Conservation (phyloP, 177 flowering plant species). For the Vitis hybrid region DNA sequence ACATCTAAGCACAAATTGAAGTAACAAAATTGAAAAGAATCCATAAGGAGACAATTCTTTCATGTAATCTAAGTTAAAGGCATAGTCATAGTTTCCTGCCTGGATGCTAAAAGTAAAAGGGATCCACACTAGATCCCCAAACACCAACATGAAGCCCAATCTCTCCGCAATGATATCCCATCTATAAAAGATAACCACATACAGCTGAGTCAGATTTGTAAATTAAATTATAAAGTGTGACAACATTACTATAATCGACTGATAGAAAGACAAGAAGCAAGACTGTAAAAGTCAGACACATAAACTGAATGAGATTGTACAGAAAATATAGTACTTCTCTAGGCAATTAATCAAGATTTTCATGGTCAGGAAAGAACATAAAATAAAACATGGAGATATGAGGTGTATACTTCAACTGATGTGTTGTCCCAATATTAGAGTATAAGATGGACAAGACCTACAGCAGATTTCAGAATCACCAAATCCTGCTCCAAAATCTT, state of each 20-base stretch:
- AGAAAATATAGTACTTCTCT: too few relatives aligned
- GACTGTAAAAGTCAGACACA: not conserved
- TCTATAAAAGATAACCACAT: conserved; percentile 36
- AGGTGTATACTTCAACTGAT: too few relatives aligned
- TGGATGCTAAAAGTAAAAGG: conserved; percentile 99
- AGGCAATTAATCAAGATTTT: too few relatives aligned
- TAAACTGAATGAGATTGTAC: not conserved
- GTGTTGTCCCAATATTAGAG: too few relatives aligned
- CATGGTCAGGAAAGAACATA: too few relatives aligned
- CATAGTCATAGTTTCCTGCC: conserved; percentile 37
- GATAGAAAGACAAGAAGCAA: not conserved
- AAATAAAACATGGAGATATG: too few relatives aligned
- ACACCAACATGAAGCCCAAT: conserved; percentile 97
- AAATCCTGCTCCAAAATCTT: too few relatives aligned
- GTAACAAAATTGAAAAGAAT: not conserved
- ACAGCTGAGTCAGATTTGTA: not conserved
- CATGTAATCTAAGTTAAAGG: not conserved
- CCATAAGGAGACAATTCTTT: not conserved
- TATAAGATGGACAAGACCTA: too few relatives aligned
- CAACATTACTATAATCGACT: not conserved
- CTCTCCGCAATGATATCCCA: conserved; percentile 99
- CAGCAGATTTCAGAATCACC: too few relatives aligned
- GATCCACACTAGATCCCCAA: conserved; percentile 98
- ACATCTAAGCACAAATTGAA: not conserved
- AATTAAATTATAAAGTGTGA: not conserved